Base-by-base conservation (phyloP, 495 filamentous ascomycete genomes). In the Podospora tetraspora region DNA sequence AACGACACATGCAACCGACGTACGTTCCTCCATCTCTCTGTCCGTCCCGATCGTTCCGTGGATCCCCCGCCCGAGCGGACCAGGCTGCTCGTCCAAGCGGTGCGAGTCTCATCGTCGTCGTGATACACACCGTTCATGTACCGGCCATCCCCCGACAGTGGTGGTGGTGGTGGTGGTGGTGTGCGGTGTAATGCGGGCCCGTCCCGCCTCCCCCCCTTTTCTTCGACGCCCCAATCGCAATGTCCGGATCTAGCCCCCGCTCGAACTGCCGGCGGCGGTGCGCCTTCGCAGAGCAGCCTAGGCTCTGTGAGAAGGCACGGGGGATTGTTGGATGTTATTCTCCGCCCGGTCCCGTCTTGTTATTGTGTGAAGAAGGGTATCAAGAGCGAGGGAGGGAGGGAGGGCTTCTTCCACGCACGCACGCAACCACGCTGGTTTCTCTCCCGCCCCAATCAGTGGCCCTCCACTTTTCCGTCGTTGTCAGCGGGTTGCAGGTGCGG, bases 101-200 rank as follows among this genome's bases (percentile, higher is more conserved):
- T 34, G 32, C 9, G 9, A 32, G 13, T 37, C 32, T 12, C 34
- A 43, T 43, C 34, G 34, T n/a, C 43, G 43, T 66, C 64, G 62
- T 60, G 59, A 60, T 24, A 60, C 59, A 25, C 59, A 60, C 59
- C 59, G 59, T 60, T 60, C 22, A 60, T 60, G 59, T 60, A 23
- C 59, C 22, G 13, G 13, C 19, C 59, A 24, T 24, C 27, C 57
- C 19, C 43, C n/a, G 43, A 52, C 19, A n/a, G 43, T 12, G 43
- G 43, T 52, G 43, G 34, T 37, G 32, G 12, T 30, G 29, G n/a
- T n/a, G n/a, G 16, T 37, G 32, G 34, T 37, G 32, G 12, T 30
- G 29, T 30, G 29, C 34, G 13, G 34, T n/a, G 16, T 19, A 52
- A 7, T n/a, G 19, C 43, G 43, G 43, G 16, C 43, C 43, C 43